Evolutionary conservation across 805 yeast species (phyloP).

Genomic region (Kluyveromyces starmeri): DNA sequence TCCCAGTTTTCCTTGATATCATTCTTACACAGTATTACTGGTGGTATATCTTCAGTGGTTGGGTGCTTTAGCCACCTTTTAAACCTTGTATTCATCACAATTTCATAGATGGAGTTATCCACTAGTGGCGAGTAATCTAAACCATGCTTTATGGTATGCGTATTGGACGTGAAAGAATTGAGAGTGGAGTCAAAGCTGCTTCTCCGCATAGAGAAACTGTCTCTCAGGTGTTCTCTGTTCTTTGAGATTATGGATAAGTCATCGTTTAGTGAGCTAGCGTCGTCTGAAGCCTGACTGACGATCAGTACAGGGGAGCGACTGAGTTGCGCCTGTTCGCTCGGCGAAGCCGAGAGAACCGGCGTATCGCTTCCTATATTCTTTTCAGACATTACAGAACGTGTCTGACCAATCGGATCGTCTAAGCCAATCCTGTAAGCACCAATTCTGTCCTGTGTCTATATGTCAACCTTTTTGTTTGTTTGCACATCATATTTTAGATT

Average conservation of each 20-base stretch:
- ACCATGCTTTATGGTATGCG: slow-evolving; percentile 4
- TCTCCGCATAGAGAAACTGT: slow-evolving; percentile 3
- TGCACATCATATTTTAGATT: no score
- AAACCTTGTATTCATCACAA: slow-evolving; percentile 40
- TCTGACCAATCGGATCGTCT: no score
- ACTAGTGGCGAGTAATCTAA: slow-evolving; percentile 29
- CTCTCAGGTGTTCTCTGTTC: slow-evolving; percentile 10
- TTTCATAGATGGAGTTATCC: slow-evolving; percentile 62
- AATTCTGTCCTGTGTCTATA: no score
- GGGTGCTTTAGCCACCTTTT: slow-evolving; percentile 48
- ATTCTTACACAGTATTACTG: slow-evolving; percentile 50
- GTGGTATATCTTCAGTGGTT: slow-evolving; percentile 76
- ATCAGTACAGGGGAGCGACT: not conserved
- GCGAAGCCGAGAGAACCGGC: not conserved
- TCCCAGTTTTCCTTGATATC: slow-evolving; percentile 36
- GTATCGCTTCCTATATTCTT: not conserved
- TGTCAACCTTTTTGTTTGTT: no score
- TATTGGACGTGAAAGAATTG: not conserved
- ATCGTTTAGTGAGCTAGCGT: slow-evolving; percentile 25
- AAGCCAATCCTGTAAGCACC: no score
- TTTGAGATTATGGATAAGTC: slow-evolving; percentile 27
- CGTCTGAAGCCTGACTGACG: slow-evolving; percentile 9
- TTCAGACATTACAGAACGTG: no score
- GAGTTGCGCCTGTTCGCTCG: not conserved
- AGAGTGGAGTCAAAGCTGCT: slow-evolving; percentile 5